Base-by-base conservation (phyloP, 441 rosid species). In the Pelargonium hybrid region DNA sequence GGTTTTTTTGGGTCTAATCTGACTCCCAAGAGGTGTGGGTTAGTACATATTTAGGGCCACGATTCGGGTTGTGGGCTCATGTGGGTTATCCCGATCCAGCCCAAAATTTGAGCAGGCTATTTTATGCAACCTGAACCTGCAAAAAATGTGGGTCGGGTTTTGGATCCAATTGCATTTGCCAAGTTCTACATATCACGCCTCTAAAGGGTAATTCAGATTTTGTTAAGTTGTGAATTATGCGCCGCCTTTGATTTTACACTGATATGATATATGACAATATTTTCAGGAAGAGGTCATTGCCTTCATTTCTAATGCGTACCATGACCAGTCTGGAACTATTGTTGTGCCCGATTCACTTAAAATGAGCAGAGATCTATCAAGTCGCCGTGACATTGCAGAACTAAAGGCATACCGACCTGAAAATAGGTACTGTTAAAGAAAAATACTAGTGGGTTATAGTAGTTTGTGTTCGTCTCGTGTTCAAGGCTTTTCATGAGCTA, bases 221-320 rank as follows among this genome's bases (percentile, higher is more conserved):
- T 59, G 65, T 20, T 59, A 59, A 59, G 31, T 3, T 20, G 14
- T 20, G 0, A 59, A 21, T 6, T 59, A 4, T 59, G 63, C 61
- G 31, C 52, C 15, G 13, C 54, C 69, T 57, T 20, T 47, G 47
- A 61, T 50, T 26, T 57, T 41, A 0, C 17, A 64, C 75, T 70
- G 34, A 77, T 65, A 14, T 25, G 39, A 1, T 45, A 13, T 37
- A 48, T 54, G 41, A 25, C 17, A 5, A 45, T 14, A 6, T 67
- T 72, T 65, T 76, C 87, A 93, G 98, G 94, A 93, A 50, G 73
- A 75, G 59, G 87, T 93, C 74, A 86, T 88, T 71, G 50, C 87
- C 76, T 87, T 81, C 68, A 75, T 93, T 13, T 68, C 66, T 26
- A 85, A 86, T 80, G 92, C 92, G 48, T 89, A 88, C 76, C 82